Evolutionary conservation across 2,329 filamentous ascomycete genomes (phyloP), one percentile per base, ranked within the genome.

Genomic region (Aspergillus fumigatiaffinis): DNA sequence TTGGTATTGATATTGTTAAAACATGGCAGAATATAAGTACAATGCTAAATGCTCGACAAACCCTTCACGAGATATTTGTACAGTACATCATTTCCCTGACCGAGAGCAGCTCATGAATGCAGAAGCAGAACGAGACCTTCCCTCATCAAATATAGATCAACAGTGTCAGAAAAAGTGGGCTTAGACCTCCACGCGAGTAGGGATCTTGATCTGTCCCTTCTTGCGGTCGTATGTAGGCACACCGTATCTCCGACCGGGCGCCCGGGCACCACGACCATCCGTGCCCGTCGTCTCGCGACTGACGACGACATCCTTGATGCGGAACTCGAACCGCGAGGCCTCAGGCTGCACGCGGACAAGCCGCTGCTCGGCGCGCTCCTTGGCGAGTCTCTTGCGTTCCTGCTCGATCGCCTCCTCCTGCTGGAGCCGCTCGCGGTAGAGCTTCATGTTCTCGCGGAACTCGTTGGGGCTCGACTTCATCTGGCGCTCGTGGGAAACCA

Each of bases 121-220:
- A 14, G 41, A 44, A 44, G 41, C 41, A 44, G 41, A 44, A 44
- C n/a, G 41, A 23, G 41, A 44, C 2, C 7, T 44, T 9, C 8
- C 41, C 8, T 44, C 41, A 12, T 44, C 41, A 44, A 21, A 20
- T 21, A 44, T 44, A 10, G 20, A 44, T 26, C 87, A 90, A 68
- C 89, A 86, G 85, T 87, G 90, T 70, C 84, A 84, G 0, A 87
- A 89, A 75, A n/a, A 32, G 25, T 47, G 6, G 21, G 46, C 50
- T 66, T 72, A 79, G 48, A 77, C 76, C 63, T 82, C 80, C 50
- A 87, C 84, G 61, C 76, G 79, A 23, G 80, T 85, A 12, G 85
- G 84, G 60, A 87, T 86, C 78, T 87, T 87, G 65, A 86, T 76
- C 60, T 79, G 74, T 25, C 84, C 85, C 73, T 82, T 82, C 79